These are phyloP conservation scores for Nyctanthes arbortristis DNA, from an alignment of 257 asterid genomes.

Conservation along the genomic window DNA sequence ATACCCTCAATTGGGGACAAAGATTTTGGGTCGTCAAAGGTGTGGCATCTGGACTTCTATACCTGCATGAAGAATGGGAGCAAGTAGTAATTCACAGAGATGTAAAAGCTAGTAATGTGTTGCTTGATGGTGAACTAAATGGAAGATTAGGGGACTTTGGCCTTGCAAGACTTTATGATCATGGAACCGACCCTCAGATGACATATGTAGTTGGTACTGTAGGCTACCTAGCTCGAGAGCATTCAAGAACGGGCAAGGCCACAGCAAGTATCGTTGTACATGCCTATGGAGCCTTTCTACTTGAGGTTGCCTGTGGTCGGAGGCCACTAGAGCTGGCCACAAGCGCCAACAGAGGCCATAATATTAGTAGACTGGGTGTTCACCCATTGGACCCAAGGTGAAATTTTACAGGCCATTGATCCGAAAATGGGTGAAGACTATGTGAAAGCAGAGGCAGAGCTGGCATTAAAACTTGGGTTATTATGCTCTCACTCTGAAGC, in stretches of 20 bases:
- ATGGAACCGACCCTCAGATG: constrained; percentile 68
- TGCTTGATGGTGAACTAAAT: no score
- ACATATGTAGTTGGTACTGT: constrained; percentile 65
- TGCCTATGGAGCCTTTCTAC: constrained; percentile 64
- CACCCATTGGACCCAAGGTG: constrained; percentile 44
- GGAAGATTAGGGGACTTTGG: constrained; percentile 68
- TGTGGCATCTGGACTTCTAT: constrained; percentile 53
- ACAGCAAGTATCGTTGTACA: constrained; percentile 56
- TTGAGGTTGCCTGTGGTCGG: constrained; percentile 66
- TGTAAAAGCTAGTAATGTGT: constrained; percentile 61
- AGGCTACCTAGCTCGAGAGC: constrained; percentile 75
- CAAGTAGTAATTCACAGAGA: constrained; percentile 66
- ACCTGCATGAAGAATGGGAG: constrained; percentile 70
- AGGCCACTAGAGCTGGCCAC: constrained; percentile 56
- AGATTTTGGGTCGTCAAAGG: constrained; percentile 52
- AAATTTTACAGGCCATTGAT: constrained; percentile 51
- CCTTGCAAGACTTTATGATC: constrained; percentile 58
- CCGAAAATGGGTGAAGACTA: constrained; percentile 36
- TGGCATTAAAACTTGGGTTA: constrained; percentile 54
- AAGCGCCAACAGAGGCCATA: constrained; percentile 26
- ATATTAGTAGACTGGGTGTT: constrained; percentile 58
- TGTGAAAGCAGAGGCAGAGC: constrained; percentile 37
- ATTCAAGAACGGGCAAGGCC: constrained; percentile 55
- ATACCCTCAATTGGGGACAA: constrained; percentile 50
- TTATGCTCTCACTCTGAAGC: constrained; percentile 53